phyloP scores from a whole-genome alignment of 768 basidiomycete genomes.

The Boletus vermiculosoides region DNA sequence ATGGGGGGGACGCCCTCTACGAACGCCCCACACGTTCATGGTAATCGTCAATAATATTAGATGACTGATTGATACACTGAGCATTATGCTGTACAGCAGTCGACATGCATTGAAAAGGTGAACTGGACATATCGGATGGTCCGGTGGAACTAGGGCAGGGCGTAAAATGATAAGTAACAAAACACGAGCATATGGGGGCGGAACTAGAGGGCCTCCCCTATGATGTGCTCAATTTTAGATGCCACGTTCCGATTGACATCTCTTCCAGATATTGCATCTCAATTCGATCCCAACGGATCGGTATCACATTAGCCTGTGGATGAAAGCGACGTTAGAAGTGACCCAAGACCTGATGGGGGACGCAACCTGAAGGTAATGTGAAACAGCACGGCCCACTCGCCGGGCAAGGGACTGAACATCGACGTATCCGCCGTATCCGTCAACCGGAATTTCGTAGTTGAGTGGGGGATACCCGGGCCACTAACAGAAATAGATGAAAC shows the following conservation, averaged over 20 bases:
- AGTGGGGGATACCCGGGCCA: constrained; percentile 70
- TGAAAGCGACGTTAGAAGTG: constrained; percentile 9
- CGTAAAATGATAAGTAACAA: constrained; percentile 11
- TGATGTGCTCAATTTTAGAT: constrained; percentile 51
- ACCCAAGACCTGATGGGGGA: constrained; percentile 3
- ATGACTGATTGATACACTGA: constrained; percentile 19
- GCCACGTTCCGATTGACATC: constrained; percentile 66
- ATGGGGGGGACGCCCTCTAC: neutral
- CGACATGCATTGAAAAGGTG: constrained; percentile 1
- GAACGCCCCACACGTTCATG: constrained; percentile 1
- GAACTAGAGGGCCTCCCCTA: constrained; percentile 15
- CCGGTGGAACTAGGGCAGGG: constrained; percentile 8
- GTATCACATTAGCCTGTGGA: constrained; percentile 63
- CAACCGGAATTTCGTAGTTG: constrained; percentile 73
- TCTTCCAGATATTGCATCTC: constrained; percentile 73
- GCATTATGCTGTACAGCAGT: constrained; percentile 22
- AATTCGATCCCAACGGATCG: constrained; percentile 66
- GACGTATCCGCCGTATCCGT: constrained; percentile 62
- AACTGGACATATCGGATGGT: constrained; percentile 12
- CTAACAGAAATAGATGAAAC: constrained; percentile 33
- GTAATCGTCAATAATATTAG: constrained; percentile 24
- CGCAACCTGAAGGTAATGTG: constrained; percentile 70
- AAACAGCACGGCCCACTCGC: constrained; percentile 65
- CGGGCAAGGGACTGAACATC: constrained; percentile 66
- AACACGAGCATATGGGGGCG: neutral